Evolutionary conservation across 805 yeast genomes (phyloP), one percentile per base, ranked within the genome.

Genomic region (Teunomyces funiuensis): DNA sequence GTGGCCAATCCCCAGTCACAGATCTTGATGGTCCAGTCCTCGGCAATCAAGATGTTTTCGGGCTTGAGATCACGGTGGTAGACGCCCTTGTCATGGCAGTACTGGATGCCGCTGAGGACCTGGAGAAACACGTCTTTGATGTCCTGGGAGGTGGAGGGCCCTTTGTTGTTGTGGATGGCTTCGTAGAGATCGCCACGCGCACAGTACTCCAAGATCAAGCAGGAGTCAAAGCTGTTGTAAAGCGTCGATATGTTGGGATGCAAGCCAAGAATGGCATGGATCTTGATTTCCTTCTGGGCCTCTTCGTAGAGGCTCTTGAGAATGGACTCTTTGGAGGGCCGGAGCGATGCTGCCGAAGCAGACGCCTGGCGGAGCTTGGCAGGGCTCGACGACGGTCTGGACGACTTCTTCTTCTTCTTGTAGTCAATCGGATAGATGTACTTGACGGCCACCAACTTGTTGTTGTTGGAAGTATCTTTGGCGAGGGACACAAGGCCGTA

Each of bases 401-500:
- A 50, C 3, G 55, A 40, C 13, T 51, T 46, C 6, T 53, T 46
- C 28, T 55, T 51, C 36, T 50, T 51, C 34, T 60, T 65, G 42
- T 70, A 68, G 31, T 76, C 77, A 17, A 76, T 55, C 15, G 86
- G 83, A 52, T 80, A 83, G 41, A 89, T 83, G 58, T 86, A 87
- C 65, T 91, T 90, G 46, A 91, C 80, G 2, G 97, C 98, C 20
- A 86, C 95, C 36, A 85, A 64, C 41, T 70, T 66, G 47, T 70
- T 54, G 22, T 59, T 52, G 22, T 57, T 44, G 28, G 69, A 63
- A 18, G 74, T 71, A 60, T 91, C 96, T 53, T 80, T 82, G 7
- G 96, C 97, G 18, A 91, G 73, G 2, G 95, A 82, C 6, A 91
- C 98, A 36, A 85, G 77, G 38, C 98, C 98, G 62, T 88, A 91